Evolutionary conservation across 768 basidiomycete species (phyloP), one percentile per base, ranked within the genome.

Genomic region (Cantharellus cinnabarinus): DNA sequence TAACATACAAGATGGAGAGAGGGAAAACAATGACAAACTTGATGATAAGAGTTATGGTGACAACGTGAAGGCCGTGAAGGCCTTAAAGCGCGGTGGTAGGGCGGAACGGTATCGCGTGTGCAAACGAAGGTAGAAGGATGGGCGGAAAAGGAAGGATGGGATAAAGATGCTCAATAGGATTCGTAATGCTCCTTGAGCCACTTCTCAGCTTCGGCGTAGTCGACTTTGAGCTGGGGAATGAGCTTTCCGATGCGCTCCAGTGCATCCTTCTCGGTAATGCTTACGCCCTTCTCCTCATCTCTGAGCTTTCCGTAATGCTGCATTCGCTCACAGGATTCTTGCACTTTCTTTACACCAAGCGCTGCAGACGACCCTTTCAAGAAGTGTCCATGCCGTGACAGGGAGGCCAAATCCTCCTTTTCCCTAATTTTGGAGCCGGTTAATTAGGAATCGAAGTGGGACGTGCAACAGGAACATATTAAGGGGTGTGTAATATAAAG

Each of bases 331-430:
- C 94, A 97, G 35, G 83, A 81, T 14, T 72, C 76, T 68, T 89
- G 84, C 57, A 99, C 91, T 63, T 79, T 78, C 60, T 72, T 71
- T 39, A 93, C 79, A 37, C 95, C 94, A 51, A 99, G 77, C 2
- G 93, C 89, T 38, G 93, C 93, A 7, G 91, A 94, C 2, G 93
- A 97, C 53, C 94, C 94, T 70, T 98, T 99, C 67, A 98, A 80
- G 72, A 88, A 99, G 71, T 99, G 94, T 0, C 93, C 95, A 5
- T 85, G 75, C 15, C 73, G 71, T 2, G 86, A 83, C 15, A 99
- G 78, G 59, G 77, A 68, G 5, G 66, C 63, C 5, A 94, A 77
- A 63, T 91, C 77, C 62, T 80, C 76, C 34, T 65, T 68, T 42
- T 65, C 65, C 62, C 86, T 89, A 68, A 15, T 44, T 58, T 3